Conservation (phyloP, 768 basidiomycete species). For the Auricularia cornea region DNA sequence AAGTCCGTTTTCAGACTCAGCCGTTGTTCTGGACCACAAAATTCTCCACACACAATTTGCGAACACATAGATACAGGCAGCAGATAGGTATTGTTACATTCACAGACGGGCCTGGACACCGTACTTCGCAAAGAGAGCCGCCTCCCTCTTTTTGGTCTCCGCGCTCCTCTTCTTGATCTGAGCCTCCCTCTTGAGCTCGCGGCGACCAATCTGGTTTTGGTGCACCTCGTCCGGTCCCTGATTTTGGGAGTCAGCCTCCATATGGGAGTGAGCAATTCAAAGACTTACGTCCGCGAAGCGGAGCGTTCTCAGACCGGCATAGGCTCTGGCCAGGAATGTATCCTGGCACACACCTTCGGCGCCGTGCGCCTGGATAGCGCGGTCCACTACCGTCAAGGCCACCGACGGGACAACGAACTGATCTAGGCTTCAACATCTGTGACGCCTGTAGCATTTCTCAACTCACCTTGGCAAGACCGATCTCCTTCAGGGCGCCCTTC, state of each 20-base stretch:
- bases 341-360: slow-evolving; percentile 96
- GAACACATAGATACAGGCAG: not conserved
- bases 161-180: slow-evolving; percentile 45
- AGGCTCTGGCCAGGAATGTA: slow-evolving; percentile 66
- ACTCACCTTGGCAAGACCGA: slow-evolving; percentile 88
- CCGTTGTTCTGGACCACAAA: not conserved
- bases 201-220: slow-evolving; percentile 88
- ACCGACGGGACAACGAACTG: slow-evolving; percentile 92
- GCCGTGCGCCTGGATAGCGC: slow-evolving; percentile 92
- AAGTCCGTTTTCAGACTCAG: not conserved
- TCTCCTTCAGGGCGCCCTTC: slow-evolving; percentile 94
- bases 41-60: not conserved
- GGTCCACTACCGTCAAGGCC: slow-evolving; percentile 83
- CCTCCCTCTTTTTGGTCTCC: slow-evolving; percentile 54
- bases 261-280: slow-evolving; percentile 17
- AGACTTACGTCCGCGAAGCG: slow-evolving; percentile 68
- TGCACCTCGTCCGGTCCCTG: slow-evolving; percentile 89
- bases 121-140: slow-evolving; percentile 47
- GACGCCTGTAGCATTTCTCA: not conserved
- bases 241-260: slow-evolving; percentile 5
- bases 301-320: slow-evolving; percentile 77
- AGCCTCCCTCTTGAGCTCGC: slow-evolving; percentile 74
- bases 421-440: not conserved
- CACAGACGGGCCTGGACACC: not conserved
- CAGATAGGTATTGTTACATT: not conserved